phyloP scores from a whole-genome alignment of 176 grass and related monocot species.

The Musa itinerans region DNA sequence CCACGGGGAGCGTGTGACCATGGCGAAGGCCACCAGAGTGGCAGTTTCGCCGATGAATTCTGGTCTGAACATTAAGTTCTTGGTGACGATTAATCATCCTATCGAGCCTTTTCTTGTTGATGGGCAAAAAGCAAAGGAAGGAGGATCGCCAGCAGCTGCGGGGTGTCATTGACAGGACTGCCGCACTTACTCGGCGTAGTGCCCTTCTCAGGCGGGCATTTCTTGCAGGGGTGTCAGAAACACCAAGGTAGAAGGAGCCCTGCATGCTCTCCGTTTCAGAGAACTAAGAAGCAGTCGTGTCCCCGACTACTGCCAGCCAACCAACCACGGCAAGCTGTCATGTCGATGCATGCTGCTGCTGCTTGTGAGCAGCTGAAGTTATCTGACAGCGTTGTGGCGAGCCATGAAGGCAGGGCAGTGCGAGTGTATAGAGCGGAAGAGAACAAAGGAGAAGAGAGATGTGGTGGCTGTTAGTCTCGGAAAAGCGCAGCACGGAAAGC shows the following conservation, averaged over 20 bases:
- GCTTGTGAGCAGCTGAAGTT: neutral
- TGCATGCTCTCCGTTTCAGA: neutral
- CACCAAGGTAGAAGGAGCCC: neutral
- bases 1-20: too few species aligned
- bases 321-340: neutral
- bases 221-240: neutral
- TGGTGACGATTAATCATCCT: too few species aligned
- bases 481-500: slow-evolving; percentile 42
- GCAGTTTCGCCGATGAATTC: too few species aligned
- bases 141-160: too few species aligned
- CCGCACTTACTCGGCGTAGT: neutral
- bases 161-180: neutral
- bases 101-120: too few species aligned
- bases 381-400: neutral
- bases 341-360: too few species aligned
- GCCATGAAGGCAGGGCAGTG: neutral
- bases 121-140: too few species aligned
- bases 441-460: too few species aligned
- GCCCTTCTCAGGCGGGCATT: neutral
- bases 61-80: too few species aligned
- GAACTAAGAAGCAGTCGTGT: neutral
- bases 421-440: neutral
- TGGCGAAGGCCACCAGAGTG: too few species aligned
- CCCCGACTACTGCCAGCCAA: neutral
- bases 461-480: slow-evolving; percentile 34